Conservation (phyloP, 148 eudicot genomes). For the Cornus kousa region DNA sequence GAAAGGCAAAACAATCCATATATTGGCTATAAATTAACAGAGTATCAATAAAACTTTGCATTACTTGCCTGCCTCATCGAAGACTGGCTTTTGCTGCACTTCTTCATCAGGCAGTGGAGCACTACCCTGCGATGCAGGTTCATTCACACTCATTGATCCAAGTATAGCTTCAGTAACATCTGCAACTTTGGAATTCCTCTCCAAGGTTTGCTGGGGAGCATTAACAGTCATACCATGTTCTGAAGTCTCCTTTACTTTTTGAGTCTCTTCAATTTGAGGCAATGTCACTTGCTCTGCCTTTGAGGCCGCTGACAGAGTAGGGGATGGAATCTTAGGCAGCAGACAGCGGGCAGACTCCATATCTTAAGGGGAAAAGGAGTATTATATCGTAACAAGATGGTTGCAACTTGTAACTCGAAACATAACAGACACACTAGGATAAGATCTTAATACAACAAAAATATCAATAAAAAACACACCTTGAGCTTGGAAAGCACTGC, state of each 20-base stretch:
- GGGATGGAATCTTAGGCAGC: constrained; percentile 62
- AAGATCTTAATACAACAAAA: background rate
- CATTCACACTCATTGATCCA: constrained; percentile 52
- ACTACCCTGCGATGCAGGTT: constrained; percentile 60
- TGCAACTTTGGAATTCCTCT: constrained; percentile 31
- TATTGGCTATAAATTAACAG: background rate
- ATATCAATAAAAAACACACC: constrained; percentile 35
- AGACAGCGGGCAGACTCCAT: constrained; percentile 49
- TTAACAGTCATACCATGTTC: constrained; percentile 21
- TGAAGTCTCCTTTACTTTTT: constrained; percentile 29
- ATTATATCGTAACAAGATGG: background rate
- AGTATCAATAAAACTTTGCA: background rate
- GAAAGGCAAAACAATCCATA: background rate
- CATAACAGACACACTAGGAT: too few relatives aligned
- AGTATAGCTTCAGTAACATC: constrained; percentile 72
- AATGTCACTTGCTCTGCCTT: constrained; percentile 53
- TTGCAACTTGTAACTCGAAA: background rate
- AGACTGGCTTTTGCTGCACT: constrained; percentile 58
- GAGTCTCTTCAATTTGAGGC: constrained; percentile 39
- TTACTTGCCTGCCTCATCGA: constrained; percentile 59
- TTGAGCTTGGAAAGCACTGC: constrained; percentile 65
- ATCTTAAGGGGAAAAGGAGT: constrained; percentile 33
- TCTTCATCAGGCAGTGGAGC: constrained; percentile 60
- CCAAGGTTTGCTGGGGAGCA: constrained; percentile 33
- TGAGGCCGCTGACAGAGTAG: constrained; percentile 72